Evolutionary conservation across 2,329 filamentous ascomycete genomes (phyloP).

Genomic region (Ophiosphaerella herpotricha): DNA sequence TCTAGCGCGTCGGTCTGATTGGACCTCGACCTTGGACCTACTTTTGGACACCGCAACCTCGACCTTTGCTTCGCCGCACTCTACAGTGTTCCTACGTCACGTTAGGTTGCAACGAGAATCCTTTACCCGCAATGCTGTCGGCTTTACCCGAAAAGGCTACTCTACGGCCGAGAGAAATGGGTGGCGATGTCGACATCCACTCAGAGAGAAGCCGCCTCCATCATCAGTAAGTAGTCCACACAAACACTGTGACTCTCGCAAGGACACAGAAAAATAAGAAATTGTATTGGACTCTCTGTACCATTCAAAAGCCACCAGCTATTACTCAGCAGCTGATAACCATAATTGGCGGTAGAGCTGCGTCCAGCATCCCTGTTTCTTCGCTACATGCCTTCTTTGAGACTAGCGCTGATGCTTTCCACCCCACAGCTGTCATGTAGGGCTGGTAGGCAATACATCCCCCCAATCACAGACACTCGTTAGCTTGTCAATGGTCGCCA

Average conservation of each 20-base stretch:
- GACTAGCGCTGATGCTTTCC: conserved; percentile 3
- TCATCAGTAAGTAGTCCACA: not conserved
- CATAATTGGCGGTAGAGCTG: not conserved
- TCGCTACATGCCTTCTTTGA: conserved; percentile 1
- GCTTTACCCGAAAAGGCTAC: no score
- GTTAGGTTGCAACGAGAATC: not conserved
- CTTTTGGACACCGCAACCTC: not conserved
- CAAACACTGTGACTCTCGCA: not conserved
- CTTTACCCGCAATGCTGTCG: no score
- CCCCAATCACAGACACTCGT: not conserved
- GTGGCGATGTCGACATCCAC: no score
- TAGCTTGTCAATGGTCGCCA: not conserved
- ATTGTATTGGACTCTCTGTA: no score
- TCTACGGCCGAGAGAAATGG: no score
- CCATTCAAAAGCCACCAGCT: no score
- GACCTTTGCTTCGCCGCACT: not conserved
- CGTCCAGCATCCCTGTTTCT: conserved; percentile 1
- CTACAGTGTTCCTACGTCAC: not conserved
- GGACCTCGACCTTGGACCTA: not conserved
- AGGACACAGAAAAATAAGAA: no score
- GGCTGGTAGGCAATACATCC: not conserved
- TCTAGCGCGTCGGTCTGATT: not conserved
- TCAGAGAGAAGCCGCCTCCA: no score
- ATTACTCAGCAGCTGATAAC: not conserved
- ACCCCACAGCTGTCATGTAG: not conserved